Conservation (phyloP, 2,329 filamentous ascomycete genomes). For the Phialemoniopsis sp. region DNA sequence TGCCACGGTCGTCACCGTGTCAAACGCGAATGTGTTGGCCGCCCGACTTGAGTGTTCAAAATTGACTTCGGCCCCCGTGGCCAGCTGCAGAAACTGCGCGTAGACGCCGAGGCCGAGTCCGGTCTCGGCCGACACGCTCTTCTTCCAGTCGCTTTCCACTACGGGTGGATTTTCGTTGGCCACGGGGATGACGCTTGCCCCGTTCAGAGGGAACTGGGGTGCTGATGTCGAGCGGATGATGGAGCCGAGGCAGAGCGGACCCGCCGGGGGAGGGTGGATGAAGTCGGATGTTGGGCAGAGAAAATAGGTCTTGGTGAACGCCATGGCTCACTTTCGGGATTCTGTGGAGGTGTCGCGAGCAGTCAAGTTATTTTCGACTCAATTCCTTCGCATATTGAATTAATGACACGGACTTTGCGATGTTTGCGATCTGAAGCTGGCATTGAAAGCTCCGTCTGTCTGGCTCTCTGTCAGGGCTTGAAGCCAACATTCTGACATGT, state of each 20-base stretch:
- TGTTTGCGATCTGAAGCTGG: no score
- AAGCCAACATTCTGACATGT: no score
- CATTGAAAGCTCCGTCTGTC: no score
- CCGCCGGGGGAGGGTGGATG: conserved; percentile 17
- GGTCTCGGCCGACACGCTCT: conserved; percentile 18
- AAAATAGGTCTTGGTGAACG: conserved; percentile 17
- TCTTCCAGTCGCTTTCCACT: conserved; percentile 20
- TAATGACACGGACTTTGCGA: no score
- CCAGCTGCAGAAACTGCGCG: conserved; percentile 21
- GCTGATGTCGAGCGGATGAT: conserved; percentile 20
- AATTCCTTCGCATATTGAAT: no score
- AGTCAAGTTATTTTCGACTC: no score
- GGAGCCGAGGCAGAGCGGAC: conserved; percentile 20
- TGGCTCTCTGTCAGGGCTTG: no score
- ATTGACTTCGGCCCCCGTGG: conserved; percentile 16
- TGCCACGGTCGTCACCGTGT: conserved; percentile 17
- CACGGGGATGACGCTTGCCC: conserved; percentile 13
- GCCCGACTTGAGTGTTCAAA: conserved; percentile 14
- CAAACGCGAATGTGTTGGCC: conserved; percentile 17
- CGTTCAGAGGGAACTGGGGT: conserved; percentile 20
- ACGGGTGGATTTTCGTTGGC: not conserved
- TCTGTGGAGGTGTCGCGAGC: no score
- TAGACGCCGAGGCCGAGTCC: conserved; percentile 17
- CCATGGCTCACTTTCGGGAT: conserved; percentile 9
- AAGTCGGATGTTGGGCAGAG: conserved; percentile 20